Evolutionary conservation across 2,329 filamentous ascomycete species (phyloP).

Genomic region (Iodosphaeria phyllophila): DNA sequence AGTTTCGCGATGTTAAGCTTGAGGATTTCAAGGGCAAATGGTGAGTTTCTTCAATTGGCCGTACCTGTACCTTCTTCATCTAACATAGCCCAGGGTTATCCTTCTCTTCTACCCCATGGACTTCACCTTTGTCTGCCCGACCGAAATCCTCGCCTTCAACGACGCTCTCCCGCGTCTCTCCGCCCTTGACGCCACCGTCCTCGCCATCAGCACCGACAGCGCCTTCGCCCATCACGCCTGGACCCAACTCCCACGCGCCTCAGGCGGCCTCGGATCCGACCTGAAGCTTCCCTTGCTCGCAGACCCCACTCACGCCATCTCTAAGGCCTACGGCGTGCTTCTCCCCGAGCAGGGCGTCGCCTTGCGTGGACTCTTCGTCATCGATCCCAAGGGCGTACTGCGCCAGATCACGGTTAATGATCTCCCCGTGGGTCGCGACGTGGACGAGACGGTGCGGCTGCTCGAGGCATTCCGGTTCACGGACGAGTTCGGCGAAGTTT

Average conservation of each 20-base stretch:
- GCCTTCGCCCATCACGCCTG: slow-evolving; percentile 39
- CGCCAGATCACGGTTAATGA: slow-evolving; percentile 49
- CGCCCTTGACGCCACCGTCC: slow-evolving; percentile 36
- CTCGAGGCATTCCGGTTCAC: slow-evolving; percentile 66
- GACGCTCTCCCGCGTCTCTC: slow-evolving; percentile 40
- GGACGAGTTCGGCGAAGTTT: slow-evolving; percentile 67
- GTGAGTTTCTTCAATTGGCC: slow-evolving; percentile 15
- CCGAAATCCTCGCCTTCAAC: slow-evolving; percentile 47
- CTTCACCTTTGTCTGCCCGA: slow-evolving; percentile 50
- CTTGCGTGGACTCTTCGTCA: slow-evolving; percentile 45
- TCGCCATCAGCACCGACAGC: slow-evolving; percentile 42
- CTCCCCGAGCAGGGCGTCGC: slow-evolving; percentile 45
- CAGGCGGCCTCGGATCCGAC: slow-evolving; percentile 39
- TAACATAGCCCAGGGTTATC: slow-evolving; percentile 28
- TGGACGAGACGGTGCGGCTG: slow-evolving; percentile 46
- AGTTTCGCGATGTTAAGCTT: slow-evolving; percentile 26
- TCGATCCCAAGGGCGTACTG: slow-evolving; percentile 41
- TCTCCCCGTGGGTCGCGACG: slow-evolving; percentile 42
- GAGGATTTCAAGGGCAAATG: slow-evolving; percentile 27
- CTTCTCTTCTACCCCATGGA: slow-evolving; percentile 50
- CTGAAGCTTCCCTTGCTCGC: slow-evolving; percentile 42
- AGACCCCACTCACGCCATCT: slow-evolving; percentile 41
- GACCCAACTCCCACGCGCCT: slow-evolving; percentile 35
- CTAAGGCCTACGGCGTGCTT: slow-evolving; percentile 42
- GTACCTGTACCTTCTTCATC: background rate